phyloP scores from a whole-genome alignment of 2,329 filamentous ascomycete genomes.

The Penicillium psychrosexuale region DNA sequence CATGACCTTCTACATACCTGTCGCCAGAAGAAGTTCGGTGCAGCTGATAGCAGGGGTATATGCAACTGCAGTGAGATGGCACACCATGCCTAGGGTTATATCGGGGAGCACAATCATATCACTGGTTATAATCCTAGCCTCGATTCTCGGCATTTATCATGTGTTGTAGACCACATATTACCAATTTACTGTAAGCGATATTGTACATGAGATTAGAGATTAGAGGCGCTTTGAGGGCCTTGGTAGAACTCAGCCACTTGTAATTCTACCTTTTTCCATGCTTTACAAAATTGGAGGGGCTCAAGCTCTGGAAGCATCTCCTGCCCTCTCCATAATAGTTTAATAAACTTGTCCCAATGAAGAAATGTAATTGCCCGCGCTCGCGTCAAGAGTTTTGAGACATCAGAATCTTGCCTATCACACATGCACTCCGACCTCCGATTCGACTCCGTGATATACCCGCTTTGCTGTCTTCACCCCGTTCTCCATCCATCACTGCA shows the following conservation, averaged over 20 bases:
- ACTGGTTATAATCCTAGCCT: neutral
- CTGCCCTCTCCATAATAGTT: neutral
- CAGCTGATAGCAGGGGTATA: constrained; percentile 14
- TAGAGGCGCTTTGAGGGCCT: neutral
- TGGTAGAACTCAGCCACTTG: neutral
- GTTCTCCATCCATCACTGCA: neutral
- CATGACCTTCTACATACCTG: neutral
- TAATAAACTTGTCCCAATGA: neutral
- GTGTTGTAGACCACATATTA: neutral
- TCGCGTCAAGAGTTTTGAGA: neutral
- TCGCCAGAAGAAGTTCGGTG: constrained; percentile 12
- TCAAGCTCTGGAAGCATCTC: neutral
- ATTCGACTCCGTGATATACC: constrained; percentile 1
- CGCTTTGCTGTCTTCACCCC: neutral
- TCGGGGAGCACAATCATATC: neutral
- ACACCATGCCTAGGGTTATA: constrained; percentile 7
- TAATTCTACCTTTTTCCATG: neutral
- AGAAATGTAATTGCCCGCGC: neutral
- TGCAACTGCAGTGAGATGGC: constrained; percentile 23
- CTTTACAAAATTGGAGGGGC: neutral
- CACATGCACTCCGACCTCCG: neutral
- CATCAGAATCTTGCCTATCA: neutral
- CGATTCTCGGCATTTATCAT: neutral
- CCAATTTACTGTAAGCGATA: neutral
- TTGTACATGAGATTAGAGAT: neutral